These are phyloP conservation scores for Ormosia semicastrata DNA, from an alignment of 306 rosid species.

Conservation along the genomic window DNA sequence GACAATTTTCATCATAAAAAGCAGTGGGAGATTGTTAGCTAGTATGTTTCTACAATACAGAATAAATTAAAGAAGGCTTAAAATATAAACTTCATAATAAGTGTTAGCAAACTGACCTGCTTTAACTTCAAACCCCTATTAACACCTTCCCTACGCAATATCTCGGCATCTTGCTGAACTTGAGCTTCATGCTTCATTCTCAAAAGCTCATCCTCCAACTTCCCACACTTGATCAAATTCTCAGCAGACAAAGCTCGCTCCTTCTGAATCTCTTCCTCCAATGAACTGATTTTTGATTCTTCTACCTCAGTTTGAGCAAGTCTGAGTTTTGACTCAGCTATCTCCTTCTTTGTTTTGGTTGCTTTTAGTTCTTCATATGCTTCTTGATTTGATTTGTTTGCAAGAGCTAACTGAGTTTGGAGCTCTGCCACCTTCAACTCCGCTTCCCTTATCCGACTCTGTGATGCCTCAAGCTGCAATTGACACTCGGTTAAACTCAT, in stretches of 20 bases:
- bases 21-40: neutral
- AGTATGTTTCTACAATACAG: neutral
- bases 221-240: constrained; percentile 38
- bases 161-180: constrained; percentile 41
- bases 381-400: constrained; percentile 47
- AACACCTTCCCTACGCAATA: constrained; percentile 21
- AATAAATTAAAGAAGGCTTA: constrained; percentile 1
- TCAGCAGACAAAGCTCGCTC: constrained; percentile 58
- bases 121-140: constrained; percentile 47
- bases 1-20: neutral
- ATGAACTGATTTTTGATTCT: constrained; percentile 39
- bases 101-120: constrained; percentile 55
- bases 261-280: constrained; percentile 56
- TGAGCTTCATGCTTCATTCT: constrained; percentile 53
- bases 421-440: constrained; percentile 50
- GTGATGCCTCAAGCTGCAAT: constrained; percentile 50
- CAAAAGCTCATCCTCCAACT: constrained; percentile 63
- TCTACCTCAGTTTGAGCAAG: constrained; percentile 42
- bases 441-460: constrained; percentile 42
- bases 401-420: constrained; percentile 46
- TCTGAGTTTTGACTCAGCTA: constrained; percentile 51
- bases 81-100: neutral
- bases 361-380: constrained; percentile 51
- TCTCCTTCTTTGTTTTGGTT: constrained; percentile 42
- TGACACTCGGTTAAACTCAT: constrained; percentile 44